Evolutionary conservation across 2,329 filamentous ascomycete genomes (phyloP), one percentile per base, ranked within the genome.

Genomic region (Pyrenophora seminiperda): DNA sequence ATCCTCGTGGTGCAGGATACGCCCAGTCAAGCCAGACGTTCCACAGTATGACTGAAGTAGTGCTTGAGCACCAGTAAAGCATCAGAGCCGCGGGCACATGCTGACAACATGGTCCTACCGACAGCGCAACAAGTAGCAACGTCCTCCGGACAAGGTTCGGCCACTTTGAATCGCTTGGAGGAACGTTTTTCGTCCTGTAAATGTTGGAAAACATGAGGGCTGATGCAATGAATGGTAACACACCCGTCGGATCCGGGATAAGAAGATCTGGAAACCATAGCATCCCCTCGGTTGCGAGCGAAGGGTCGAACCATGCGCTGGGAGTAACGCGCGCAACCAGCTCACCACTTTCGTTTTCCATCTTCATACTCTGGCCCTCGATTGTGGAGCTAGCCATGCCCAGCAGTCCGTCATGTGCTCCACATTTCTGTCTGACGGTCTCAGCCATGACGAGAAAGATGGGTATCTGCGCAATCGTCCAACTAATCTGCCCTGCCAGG

Each of bases 211-310:
- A 66, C 49, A 84, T 78, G 4, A 77, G 71, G 1, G 68, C 73
- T 0, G 77, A 78, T 17, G 83, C 71, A 3, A 78, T 49, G 32
- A 77, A 72, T 0, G 82, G 81, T 1, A 85, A 72, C 2, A 75
- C 56, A 2, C 78, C 69, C 2, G 76, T 76, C 0, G 82, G 75
- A 58, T 87, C 84, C 7, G 80, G 71, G 0, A 75, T 61, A 4
- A 82, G 70, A 11, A 87, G 76, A 62, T 86, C 76, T 1, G 78
- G 76, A 47, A 85, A 85, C 83, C 83, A 87, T 2, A 84, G 72
- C 3, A 79, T 76, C n/a, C 83, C 83, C 69, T 85, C 83, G 6
- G 66, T 76, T 4, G 78, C 75, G 13, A 87, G 69, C 4, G 77
- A 75, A 3, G 78, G 76, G 56, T 84, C 80, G 24, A 79, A 67